Evolutionary conservation across 2,329 filamentous ascomycete species (phyloP).

Genomic region (Mariannaea sp.): DNA sequence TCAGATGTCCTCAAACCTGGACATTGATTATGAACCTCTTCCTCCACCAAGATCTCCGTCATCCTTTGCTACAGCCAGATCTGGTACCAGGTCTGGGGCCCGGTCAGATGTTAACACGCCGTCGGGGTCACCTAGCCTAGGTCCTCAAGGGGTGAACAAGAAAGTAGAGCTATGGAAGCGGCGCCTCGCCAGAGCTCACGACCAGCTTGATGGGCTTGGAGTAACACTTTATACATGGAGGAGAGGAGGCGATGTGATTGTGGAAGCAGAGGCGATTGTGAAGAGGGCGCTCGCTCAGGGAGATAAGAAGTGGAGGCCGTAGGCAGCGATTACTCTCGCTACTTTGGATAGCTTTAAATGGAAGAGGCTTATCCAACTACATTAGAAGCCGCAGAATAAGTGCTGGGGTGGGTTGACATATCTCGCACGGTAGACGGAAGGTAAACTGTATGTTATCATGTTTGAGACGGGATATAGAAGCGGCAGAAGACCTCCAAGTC

Average conservation of each 20-base stretch:
- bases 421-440: too few relatives aligned
- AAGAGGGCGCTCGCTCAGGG: constrained; percentile 56
- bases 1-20: constrained; percentile 44
- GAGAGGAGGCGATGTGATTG: constrained; percentile 70
- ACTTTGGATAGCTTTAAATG: too few relatives aligned
- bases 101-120: constrained; percentile 43
- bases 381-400: too few relatives aligned
- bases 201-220: constrained; percentile 64
- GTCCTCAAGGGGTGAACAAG: constrained; percentile 58
- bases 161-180: constrained; percentile 75
- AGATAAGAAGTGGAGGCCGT: constrained; percentile 35
- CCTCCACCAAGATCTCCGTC: constrained; percentile 40
- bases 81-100: constrained; percentile 37
- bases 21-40: constrained; percentile 49
- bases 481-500: too few relatives aligned
- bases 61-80: constrained; percentile 32
- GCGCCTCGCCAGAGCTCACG: constrained; percentile 68
- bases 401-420: too few relatives aligned
- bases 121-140: constrained; percentile 42
- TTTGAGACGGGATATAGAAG: too few relatives aligned
- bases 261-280: constrained; percentile 69
- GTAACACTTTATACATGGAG: constrained; percentile 76
- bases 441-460: too few relatives aligned
- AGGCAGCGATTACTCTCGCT: not conserved
- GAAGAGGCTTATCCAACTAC: too few relatives aligned